Evolutionary conservation across 345 rosid genomes (phyloP).

Genomic region (Eucalyptus curtisii): DNA sequence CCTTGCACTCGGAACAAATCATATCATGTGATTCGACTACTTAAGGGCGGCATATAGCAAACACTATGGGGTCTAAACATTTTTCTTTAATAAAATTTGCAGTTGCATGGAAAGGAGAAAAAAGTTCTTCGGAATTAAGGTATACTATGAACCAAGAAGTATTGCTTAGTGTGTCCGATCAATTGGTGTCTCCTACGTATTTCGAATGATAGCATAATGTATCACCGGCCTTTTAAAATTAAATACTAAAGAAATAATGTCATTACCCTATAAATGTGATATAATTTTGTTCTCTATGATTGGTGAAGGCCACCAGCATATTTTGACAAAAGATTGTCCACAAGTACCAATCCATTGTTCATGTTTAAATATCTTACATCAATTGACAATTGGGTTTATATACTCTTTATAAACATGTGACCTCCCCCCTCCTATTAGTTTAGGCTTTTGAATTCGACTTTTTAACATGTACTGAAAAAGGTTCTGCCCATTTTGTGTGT

Average conservation of each 20-base stretch:
- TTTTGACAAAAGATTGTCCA: no score
- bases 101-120: no score
- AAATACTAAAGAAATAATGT: neutral
- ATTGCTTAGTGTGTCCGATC: neutral
- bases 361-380: no score
- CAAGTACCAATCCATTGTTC: neutral
- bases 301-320: no score
- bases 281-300: no score
- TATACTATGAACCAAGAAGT: neutral
- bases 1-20: neutral
- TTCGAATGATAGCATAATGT: no score
- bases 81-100: no score
- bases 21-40: no score
- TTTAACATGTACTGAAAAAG: neutral
- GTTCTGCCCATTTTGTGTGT: fast-evolving
- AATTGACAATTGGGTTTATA: neutral
- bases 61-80: no score
- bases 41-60: no score
- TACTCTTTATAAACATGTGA: neutral
- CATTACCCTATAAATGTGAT: no score
- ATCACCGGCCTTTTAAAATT: neutral
- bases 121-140: no score
- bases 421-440: neutral
- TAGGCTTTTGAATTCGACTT: neutral
- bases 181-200: neutral